Conservation (phyloP, 176 grass and related monocot genomes). For the Tillandsia fasciculata region DNA sequence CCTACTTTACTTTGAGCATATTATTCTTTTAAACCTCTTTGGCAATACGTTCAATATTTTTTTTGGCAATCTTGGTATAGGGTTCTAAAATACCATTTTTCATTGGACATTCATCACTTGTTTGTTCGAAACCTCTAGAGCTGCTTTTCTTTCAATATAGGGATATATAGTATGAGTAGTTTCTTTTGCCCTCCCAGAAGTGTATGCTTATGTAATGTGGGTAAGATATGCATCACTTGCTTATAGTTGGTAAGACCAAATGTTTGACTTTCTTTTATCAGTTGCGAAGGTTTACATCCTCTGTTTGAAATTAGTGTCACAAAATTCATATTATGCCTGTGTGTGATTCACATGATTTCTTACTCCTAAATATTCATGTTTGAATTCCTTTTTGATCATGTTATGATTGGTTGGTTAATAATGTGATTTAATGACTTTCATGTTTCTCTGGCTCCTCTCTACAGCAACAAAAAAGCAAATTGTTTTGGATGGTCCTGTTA, state of each 20-base stretch:
- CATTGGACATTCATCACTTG: neutral
- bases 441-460: constrained; percentile 3
- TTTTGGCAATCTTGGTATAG: too few species aligned
- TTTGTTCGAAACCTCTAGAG: neutral
- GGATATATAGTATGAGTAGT: neutral
- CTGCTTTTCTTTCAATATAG: neutral
- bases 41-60: too few species aligned
- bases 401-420: neutral
- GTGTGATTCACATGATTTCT: neutral
- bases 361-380: neutral
- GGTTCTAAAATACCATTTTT: neutral
- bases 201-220: neutral
- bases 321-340: neutral
- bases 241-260: neutral
- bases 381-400: too few species aligned
- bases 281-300: neutral
- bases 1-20: too few species aligned
- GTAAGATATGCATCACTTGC: neutral
- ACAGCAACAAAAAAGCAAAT: constrained; percentile 78
- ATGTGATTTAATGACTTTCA: constrained; percentile 3
- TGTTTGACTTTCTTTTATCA: neutral
- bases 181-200: neutral
- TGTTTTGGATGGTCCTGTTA: constrained; percentile 80
- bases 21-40: too few species aligned
- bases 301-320: neutral